Evolutionary conservation across 306 rosid species (phyloP), one percentile per base, ranked within the genome.

Genomic region (Citrullus colocynthis): DNA sequence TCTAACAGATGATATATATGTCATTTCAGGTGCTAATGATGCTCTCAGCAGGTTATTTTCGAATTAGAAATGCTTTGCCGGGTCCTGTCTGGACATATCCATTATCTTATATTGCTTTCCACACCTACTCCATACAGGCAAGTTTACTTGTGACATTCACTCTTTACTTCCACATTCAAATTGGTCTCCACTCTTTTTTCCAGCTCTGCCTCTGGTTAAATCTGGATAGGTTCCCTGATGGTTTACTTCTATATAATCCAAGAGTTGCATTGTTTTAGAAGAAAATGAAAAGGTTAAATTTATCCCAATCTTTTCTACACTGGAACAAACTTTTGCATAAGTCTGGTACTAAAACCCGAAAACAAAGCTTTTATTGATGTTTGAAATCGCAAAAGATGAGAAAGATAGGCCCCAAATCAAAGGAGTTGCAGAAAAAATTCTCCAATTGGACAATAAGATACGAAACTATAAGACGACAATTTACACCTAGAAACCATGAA

Each of bases 121-220:
- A 96, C 80, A 91, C 98, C 3, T 92, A 92, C 80, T 87, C 99
- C 69, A 89, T 96, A 80, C 98, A 92, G 97, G 99, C 89, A 88
- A 85, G 87, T 69, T 48, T 32, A 84, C 82, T 55, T 37, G 61
- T 34, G 9, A 10, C 13, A 41, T 52, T 52, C 62, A 51, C 18
- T 39, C 64, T 45, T 69, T 39, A 13, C 34, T 57, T 74, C 30
- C 39, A 17, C 34, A 39, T 41, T 44, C 14, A 9, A 30, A 52
- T 7, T 52, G 21, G 79, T 75, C 37, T 56, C n/a, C 13, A 11
- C 34, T 11, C 9, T 56, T 75, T 14, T 56, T 54, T 13, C 5
- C 30, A 18, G 44, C 52, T 32, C 37, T 55, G 20, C 24, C 63
- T 73, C 28, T 30, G 9, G 54, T 41, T 21, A n/a, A 66, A 18